Conservation (phyloP, 768 basidiomycete genomes). For the Russula sp. region DNA sequence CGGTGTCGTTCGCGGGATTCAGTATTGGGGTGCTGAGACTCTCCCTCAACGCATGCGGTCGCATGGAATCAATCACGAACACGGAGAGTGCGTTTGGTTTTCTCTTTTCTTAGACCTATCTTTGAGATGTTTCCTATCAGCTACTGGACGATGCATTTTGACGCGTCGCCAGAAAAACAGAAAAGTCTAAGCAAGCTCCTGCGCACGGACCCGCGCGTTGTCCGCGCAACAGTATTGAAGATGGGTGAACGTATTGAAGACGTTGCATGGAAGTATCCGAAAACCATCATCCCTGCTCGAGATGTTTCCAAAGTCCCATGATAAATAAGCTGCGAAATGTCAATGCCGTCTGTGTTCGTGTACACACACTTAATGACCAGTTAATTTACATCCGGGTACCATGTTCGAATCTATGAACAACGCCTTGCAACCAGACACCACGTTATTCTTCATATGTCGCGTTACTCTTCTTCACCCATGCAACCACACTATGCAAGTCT, state of each 20-base stretch:
- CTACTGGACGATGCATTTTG: conserved; percentile 90
- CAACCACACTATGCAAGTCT: conserved; percentile 34
- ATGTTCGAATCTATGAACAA: not conserved
- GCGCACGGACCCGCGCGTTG: conserved; percentile 73
- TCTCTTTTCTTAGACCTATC: not conserved
- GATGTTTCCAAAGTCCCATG: conserved; percentile 14
- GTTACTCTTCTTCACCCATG: conserved; percentile 32
- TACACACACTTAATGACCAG: not conserved
- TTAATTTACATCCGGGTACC: not conserved
- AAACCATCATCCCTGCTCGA: conserved; percentile 30
- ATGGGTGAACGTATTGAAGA: conserved; percentile 69
- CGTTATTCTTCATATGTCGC: not conserved
- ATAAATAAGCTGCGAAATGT: not conserved
- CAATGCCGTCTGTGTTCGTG: not conserved
- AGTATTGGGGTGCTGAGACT: conserved; percentile 66
- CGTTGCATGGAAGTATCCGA: conserved; percentile 48
- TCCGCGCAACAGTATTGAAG: conserved; percentile 78
- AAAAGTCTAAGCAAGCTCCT: conserved; percentile 59
- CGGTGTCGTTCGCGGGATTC: conserved; percentile 75
- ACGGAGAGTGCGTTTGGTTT: conserved; percentile 66
- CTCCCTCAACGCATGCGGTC: conserved; percentile 72
- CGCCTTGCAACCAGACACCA: not conserved
- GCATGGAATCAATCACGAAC: conserved; percentile 46
- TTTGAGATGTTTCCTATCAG: conserved; percentile 35
- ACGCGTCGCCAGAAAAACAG: conserved; percentile 71